These are phyloP conservation scores for Magnolia kwangsiensis DNA, from an alignment of 164 flowering plant genomes.

Conservation along the genomic window DNA sequence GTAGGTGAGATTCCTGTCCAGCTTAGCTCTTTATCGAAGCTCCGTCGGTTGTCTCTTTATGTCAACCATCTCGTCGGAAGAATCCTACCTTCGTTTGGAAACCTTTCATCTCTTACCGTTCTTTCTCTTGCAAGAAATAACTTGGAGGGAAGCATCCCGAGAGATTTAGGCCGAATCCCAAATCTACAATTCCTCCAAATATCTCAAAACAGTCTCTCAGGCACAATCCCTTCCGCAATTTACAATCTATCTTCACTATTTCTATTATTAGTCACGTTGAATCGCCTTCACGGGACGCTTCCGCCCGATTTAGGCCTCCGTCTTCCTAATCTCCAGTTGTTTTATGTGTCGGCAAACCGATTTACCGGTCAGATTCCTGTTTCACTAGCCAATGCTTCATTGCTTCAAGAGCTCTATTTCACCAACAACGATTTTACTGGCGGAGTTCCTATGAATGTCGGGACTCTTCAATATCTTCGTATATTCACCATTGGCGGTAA, in stretches of 20 bases:
- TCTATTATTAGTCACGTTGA: not conserved
- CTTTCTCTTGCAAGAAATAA: not conserved
- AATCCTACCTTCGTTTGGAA: constrained; percentile 9
- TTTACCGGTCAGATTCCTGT: constrained; percentile 12
- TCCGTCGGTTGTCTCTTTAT: not conserved
- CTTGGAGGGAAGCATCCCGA: constrained; percentile 18
- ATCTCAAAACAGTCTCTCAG: constrained; percentile 11
- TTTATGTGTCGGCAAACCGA: not conserved
- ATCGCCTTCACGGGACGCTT: constrained; percentile 24
- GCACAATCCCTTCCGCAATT: constrained; percentile 24
- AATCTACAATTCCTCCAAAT: constrained; percentile 2
- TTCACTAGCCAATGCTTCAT: constrained; percentile 10
- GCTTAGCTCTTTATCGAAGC: not conserved
- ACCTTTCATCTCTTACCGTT: constrained; percentile 3
- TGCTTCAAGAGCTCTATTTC: not conserved
- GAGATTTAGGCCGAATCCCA: constrained; percentile 7
- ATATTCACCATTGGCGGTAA: not conserved
- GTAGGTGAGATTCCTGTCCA: not conserved
- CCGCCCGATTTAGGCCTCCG: constrained; percentile 21
- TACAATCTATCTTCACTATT: constrained; percentile 23
- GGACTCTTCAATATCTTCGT: not conserved
- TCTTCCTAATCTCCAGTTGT: constrained; percentile 16
- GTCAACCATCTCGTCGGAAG: constrained; percentile 1
- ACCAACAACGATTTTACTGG: constrained; percentile 8
- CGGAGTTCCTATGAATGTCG: constrained; percentile 2